Percentiles rank a stretch among this genome's conserved stretches.
Evolutionary conservation across 805 yeast genomes (phyloP).

Genomic region (Clavispora carvajalis): DNA sequence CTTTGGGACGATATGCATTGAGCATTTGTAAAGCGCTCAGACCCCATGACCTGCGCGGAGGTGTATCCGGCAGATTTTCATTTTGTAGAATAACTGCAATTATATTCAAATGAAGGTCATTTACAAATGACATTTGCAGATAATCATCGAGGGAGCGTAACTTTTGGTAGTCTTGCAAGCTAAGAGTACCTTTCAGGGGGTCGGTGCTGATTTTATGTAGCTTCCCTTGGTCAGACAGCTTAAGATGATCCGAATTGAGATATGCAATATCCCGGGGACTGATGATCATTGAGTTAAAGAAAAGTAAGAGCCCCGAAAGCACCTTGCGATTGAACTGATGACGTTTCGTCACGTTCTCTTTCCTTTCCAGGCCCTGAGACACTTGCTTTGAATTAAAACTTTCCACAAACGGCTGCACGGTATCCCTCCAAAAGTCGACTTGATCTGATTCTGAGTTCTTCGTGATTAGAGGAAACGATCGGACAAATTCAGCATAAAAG

Average conservation of each 20-base stretch:
- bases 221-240: conserved; percentile 33
- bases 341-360: conserved; percentile 60
- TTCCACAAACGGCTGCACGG: conserved; percentile 78
- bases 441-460: conserved; percentile 44
- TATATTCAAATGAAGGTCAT: conserved; percentile 62
- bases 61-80: conserved; percentile 8
- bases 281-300: conserved; percentile 71
- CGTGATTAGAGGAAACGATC: conserved; percentile 71
- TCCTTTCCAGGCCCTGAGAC: conserved; percentile 69
- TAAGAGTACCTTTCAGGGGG: conserved; percentile 10
- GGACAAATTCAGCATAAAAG: conserved; percentile 57
- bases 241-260: conserved; percentile 25
- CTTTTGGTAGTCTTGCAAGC: conserved; percentile 11
- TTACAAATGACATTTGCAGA: conserved; percentile 32
- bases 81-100: conserved; percentile 50
- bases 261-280: conserved; percentile 54
- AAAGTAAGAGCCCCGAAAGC: conserved; percentile 56
- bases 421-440: conserved; percentile 62
- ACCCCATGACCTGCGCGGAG: conserved; percentile 12
- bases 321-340: conserved; percentile 57
- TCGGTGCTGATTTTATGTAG: conserved; percentile 25
- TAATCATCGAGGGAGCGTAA: conserved; percentile 9
- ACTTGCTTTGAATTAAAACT: conserved; percentile 68
- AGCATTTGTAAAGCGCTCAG: conserved; percentile 7
- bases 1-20: background rate